A percentile compares a stretch with the other conserved stretches of the same genome.
Evolutionary conservation across 1,284 basidiomycete species (phyloP).

Genomic region (Blastosporella zonata): DNA sequence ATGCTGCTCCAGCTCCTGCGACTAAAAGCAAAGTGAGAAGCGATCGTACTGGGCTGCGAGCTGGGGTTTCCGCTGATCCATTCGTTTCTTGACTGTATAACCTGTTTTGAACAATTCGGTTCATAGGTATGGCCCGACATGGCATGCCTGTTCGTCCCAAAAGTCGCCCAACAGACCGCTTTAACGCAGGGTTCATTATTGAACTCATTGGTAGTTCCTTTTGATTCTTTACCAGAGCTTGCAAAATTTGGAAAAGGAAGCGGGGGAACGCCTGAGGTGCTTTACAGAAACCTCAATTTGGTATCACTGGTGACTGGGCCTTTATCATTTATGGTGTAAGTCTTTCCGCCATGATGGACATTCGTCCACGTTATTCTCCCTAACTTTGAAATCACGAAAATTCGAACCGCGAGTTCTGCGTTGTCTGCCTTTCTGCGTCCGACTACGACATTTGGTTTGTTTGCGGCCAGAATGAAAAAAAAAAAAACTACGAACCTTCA

Average conservation of each 20-base stretch:
- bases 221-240: not conserved
- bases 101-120: not conserved
- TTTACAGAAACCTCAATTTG: no score
- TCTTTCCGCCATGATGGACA: no score
- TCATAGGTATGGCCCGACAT: not conserved
- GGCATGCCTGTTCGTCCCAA: not conserved
- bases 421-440: no score
- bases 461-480: no score
- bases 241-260: not conserved
- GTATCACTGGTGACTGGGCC: no score
- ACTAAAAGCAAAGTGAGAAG: conserved; percentile 43
- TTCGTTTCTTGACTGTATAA: conserved; percentile 3
- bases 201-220: not conserved
- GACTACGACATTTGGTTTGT: no score
- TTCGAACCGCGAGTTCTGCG: no score
- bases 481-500: no score
- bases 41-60: conserved; percentile 11
- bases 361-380: no score
- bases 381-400: no score
- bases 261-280: no score
- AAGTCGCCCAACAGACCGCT: not conserved
- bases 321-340: no score
- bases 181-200: not conserved
- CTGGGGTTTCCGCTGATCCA: not conserved
- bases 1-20: conserved; percentile 46